Evolutionary conservation across 2,329 filamentous ascomycete species (phyloP).

Genomic region (Fusarium citri): DNA sequence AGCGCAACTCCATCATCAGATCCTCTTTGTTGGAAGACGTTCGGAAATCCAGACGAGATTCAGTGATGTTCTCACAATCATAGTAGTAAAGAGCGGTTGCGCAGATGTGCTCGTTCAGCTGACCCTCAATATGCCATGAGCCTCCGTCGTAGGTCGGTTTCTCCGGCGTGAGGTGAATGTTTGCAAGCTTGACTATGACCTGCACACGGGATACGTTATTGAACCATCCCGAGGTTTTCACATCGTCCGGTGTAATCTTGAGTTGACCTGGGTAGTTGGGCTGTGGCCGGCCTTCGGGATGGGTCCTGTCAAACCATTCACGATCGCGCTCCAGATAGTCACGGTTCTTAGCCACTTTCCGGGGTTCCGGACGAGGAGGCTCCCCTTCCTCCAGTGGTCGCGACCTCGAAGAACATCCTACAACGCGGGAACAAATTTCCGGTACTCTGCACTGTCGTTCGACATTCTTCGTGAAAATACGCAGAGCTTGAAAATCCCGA

Average conservation of each 20-base stretch:
- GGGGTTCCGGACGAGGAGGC: conserved; percentile 20
- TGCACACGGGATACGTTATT: conserved; percentile 58
- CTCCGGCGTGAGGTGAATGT: conserved; percentile 69
- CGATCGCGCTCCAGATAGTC: conserved; percentile 42
- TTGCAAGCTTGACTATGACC: conserved; percentile 72
- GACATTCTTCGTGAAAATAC: conserved; percentile 37
- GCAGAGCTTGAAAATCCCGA: conserved; percentile 43
- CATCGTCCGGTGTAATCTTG: conserved; percentile 33
- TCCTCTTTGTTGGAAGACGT: conserved; percentile 53
- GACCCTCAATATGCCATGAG: conserved; percentile 67
- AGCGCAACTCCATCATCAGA: conserved; percentile 39
- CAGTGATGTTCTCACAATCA: conserved; percentile 69
- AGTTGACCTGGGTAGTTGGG: conserved; percentile 11
- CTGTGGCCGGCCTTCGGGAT: conserved; percentile 29
- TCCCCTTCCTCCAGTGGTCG: conserved; percentile 44
- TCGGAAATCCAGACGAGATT: conserved; percentile 63
- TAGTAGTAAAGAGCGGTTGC: conserved; percentile 73
- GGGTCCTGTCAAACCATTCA: conserved; percentile 47
- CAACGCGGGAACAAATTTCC: conserved; percentile 30
- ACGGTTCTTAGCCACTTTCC: conserved; percentile 24
- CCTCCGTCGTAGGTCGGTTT: conserved; percentile 65
- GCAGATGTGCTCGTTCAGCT: conserved; percentile 71
- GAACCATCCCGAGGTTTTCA: conserved; percentile 48
- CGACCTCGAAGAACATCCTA: not conserved
- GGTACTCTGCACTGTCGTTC: conserved; percentile 30